These are phyloP conservation scores for Aspergillus cejpii DNA, from an alignment of 2,329 filamentous ascomycete species.

Conservation along the genomic window DNA sequence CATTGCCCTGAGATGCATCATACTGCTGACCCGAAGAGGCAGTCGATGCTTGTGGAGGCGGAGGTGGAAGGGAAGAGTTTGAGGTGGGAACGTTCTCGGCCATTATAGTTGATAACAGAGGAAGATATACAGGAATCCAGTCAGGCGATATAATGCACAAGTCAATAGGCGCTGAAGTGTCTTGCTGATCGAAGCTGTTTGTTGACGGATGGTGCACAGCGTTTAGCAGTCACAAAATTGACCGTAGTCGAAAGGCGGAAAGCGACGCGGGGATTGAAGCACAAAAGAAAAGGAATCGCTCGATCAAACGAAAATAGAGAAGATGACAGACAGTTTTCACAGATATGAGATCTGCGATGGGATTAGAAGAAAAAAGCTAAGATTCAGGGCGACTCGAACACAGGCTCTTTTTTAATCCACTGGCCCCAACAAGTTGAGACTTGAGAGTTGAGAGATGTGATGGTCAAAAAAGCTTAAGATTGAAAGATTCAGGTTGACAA, in stretches of 20 bases:
- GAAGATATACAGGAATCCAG: slow-evolving; percentile 18
- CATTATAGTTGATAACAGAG: slow-evolving; percentile 51
- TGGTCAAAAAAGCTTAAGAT: slow-evolving; percentile 6
- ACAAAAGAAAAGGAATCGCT: slow-evolving; percentile 10
- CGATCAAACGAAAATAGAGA: slow-evolving; percentile 5
- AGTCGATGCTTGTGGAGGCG: slow-evolving; percentile 56
- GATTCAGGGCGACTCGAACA: slow-evolving; percentile 17
- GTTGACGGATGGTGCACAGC: slow-evolving; percentile 22
- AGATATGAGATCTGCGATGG: slow-evolving; percentile 11
- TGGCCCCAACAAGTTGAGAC: slow-evolving; percentile 7
- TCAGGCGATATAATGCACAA: slow-evolving; percentile 18
- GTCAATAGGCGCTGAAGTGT: slow-evolving; percentile 15
- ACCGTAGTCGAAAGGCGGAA: slow-evolving; percentile 21
- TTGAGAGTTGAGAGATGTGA: slow-evolving; percentile 4
- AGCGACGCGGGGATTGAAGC: slow-evolving; percentile 22
- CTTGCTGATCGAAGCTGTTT: slow-evolving; percentile 13
- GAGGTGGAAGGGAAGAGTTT: slow-evolving; percentile 59
- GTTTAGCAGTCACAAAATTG: slow-evolving; percentile 22
- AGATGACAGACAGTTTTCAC: neutral
- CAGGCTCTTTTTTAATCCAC: slow-evolving; percentile 3
- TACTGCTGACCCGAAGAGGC: slow-evolving; percentile 65
- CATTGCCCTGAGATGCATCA: slow-evolving; percentile 64
- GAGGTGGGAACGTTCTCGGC: slow-evolving; percentile 65
- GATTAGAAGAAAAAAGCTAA: slow-evolving; percentile 14
- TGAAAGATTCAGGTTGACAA: slow-evolving; percentile 1